Evolutionary conservation across 2,329 filamentous ascomycete species (phyloP).

Genomic region (Didymella keratinophila): DNA sequence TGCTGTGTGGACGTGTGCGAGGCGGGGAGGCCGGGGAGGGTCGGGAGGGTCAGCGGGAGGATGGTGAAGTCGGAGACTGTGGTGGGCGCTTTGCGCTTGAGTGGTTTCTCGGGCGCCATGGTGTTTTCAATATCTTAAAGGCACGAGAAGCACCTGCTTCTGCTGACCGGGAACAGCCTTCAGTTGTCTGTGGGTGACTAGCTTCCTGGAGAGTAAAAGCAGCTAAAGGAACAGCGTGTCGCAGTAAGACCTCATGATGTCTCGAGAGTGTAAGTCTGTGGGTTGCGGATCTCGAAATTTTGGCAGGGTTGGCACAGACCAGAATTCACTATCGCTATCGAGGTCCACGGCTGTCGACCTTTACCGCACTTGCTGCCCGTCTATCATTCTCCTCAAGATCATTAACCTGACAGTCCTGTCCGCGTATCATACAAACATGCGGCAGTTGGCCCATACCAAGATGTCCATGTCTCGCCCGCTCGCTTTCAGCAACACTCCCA

Average conservation of each 20-base stretch:
- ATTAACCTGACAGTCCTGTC: not conserved
- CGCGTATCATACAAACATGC: not conserved
- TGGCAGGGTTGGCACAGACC: slow-evolving; percentile 43
- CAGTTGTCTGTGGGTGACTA: not conserved
- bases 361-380: not conserved
- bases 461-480: not conserved
- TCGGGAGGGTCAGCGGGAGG: slow-evolving; percentile 69
- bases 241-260: not conserved
- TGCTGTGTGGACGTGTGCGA: slow-evolving; percentile 65
- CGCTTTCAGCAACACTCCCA: slow-evolving; percentile 13
- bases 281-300: slow-evolving; percentile 40
- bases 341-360: not conserved
- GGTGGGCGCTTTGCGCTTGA: slow-evolving; percentile 34
- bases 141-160: no score
- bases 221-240: not conserved
- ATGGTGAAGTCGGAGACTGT: slow-evolving; percentile 69
- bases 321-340: slow-evolving; percentile 3
- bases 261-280: not conserved
- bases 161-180: no score
- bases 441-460: not conserved
- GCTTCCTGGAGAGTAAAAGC: no score
- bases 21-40: slow-evolving; percentile 56
- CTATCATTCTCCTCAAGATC: not conserved
- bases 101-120: slow-evolving; percentile 32
- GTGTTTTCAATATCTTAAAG: not conserved